A percentile compares a stretch with the other conserved stretches of the same genome.
Evolutionary conservation across 2,329 filamentous ascomycete genomes (phyloP).

Genomic region (Sporothrix dimorphospora): DNA sequence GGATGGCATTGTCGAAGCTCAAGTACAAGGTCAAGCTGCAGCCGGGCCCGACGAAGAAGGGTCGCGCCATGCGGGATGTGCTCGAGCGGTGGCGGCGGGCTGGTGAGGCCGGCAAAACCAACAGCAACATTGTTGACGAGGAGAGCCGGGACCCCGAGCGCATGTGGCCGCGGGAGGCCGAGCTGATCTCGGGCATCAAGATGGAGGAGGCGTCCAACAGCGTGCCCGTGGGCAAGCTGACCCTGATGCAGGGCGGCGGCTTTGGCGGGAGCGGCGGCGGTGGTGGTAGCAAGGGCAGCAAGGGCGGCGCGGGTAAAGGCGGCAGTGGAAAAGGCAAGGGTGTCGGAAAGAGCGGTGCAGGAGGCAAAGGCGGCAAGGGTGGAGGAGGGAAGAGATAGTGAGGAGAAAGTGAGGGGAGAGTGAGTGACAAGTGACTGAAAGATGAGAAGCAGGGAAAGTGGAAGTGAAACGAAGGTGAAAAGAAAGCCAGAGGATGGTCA

Average conservation of each 20-base stretch:
- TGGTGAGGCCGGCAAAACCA: conserved; percentile 58
- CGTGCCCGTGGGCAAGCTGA: conserved; percentile 78
- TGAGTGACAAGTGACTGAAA: too few species aligned
- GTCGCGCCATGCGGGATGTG: conserved; percentile 90
- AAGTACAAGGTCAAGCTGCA: conserved; percentile 97
- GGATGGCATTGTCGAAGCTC: conserved; percentile 65
- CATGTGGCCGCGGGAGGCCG: conserved; percentile 85
- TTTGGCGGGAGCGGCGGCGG: conserved; percentile 48
- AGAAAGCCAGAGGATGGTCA: not conserved
- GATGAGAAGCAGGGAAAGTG: too few species aligned
- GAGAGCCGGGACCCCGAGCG: conserved; percentile 65
- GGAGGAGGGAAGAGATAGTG: conserved; percentile 21
- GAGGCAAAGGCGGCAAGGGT: conserved; percentile 2
- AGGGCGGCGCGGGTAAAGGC: conserved; percentile 6
- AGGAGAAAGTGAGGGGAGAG: not conserved
- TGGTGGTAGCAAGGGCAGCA: conserved; percentile 43
- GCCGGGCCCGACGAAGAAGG: conserved; percentile 87
- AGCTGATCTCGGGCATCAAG: conserved; percentile 79
- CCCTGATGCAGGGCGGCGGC: conserved; percentile 71
- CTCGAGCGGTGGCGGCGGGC: conserved; percentile 72
- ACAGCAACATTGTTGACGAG: conserved; percentile 58
- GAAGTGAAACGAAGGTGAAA: not conserved
- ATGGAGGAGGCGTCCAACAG: conserved; percentile 80
- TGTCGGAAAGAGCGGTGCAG: conserved; percentile 11
- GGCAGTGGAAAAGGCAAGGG: conserved; percentile 10